phyloP scores from a whole-genome alignment of 148 eudicot species.

The Vaccinium macrocarpon region DNA sequence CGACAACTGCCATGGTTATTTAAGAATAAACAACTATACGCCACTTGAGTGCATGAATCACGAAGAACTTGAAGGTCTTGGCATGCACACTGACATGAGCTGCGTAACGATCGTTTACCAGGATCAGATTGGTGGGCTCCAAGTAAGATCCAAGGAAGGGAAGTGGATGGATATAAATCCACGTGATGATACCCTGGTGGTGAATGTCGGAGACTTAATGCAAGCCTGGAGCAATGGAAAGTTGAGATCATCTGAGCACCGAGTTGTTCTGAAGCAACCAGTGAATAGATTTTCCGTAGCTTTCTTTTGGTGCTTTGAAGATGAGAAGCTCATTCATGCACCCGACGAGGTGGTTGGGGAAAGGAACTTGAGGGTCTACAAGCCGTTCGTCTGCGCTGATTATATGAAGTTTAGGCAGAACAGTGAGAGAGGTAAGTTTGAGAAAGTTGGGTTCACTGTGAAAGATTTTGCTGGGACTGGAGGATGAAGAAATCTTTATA shows the following conservation, averaged over 20 bases:
- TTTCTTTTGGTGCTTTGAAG: slow-evolving; percentile 86
- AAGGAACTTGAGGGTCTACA: slow-evolving; percentile 49
- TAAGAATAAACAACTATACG: slow-evolving; percentile 63
- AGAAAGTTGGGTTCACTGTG: slow-evolving; percentile 62
- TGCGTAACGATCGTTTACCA: slow-evolving; percentile 66
- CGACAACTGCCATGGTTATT: slow-evolving; percentile 53
- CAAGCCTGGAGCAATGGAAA: slow-evolving; percentile 81
- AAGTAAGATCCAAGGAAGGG: slow-evolving; percentile 69
- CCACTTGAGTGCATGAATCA: slow-evolving; percentile 30
- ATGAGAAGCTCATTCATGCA: slow-evolving; percentile 62
- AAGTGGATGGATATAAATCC: slow-evolving; percentile 64
- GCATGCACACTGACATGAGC: slow-evolving; percentile 79
- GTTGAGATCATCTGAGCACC: slow-evolving; percentile 64
- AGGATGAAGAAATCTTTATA: not conserved
- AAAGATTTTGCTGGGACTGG: slow-evolving; percentile 61
- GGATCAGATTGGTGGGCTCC: slow-evolving; percentile 70
- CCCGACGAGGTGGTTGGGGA: slow-evolving; percentile 79
- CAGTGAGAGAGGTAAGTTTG: slow-evolving; percentile 64
- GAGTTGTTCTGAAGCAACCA: slow-evolving; percentile 50
- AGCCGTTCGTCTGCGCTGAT: slow-evolving; percentile 57
- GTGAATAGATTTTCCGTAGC: slow-evolving; percentile 62
- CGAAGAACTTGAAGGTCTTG: slow-evolving; percentile 71
- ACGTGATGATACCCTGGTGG: slow-evolving; percentile 50
- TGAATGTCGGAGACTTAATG: slow-evolving; percentile 72
- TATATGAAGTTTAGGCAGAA: slow-evolving; percentile 64